phyloP scores from a whole-genome alignment of 108 stramenopile species.

The Poteriospumella lacustris region DNA sequence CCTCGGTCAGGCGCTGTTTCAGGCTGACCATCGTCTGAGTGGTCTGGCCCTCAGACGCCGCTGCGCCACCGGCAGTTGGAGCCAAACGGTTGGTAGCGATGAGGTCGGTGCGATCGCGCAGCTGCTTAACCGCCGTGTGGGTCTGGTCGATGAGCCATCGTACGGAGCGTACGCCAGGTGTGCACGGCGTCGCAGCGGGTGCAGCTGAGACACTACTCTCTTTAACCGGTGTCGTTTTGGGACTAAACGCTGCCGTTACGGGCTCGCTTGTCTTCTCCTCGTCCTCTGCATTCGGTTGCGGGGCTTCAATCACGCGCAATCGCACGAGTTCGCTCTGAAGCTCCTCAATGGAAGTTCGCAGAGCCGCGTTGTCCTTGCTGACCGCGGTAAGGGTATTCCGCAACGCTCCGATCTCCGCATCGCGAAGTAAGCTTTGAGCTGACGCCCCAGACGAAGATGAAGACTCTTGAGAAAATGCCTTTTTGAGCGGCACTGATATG shows the following conservation, averaged over 20 bases:
- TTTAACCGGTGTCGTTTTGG: no score
- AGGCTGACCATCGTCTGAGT: background rate
- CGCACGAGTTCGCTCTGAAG: background rate
- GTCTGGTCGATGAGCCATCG: background rate
- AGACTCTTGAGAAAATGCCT: background rate
- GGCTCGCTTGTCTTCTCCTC: background rate
- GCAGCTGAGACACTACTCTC: no score
- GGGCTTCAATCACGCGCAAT: background rate
- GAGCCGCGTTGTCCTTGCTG: no score
- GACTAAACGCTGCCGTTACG: no score
- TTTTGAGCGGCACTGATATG: background rate
- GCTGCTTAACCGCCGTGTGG: background rate
- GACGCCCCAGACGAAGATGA: background rate
- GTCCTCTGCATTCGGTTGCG: background rate
- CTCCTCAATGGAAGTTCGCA: no score
- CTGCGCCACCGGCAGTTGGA: no score
- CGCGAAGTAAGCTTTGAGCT: background rate
- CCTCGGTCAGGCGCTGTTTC: background rate
- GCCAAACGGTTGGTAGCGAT: no score
- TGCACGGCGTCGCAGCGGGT: no score
- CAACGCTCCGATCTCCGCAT: slow-evolving; percentile 15
- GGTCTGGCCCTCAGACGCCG: background rate
- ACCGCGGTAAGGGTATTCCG: background rate
- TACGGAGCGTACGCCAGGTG: background rate
- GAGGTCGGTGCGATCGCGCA: no score